Evolutionary conservation across 2,329 filamentous ascomycete genomes (phyloP), one percentile per base, ranked within the genome.

Genomic region (Basipetospora chlamydospora): DNA sequence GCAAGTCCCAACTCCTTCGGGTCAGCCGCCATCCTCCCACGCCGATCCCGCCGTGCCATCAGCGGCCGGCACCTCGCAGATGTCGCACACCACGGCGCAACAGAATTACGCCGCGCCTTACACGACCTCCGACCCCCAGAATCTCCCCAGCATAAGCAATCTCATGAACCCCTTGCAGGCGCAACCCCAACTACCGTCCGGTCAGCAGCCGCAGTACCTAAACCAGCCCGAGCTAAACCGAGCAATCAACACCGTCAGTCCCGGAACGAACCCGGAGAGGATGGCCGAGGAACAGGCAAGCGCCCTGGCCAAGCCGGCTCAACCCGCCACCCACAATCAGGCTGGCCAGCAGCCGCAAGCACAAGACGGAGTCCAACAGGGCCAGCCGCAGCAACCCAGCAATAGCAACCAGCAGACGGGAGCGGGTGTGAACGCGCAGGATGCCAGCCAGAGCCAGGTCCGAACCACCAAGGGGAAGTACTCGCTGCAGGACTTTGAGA

Each of bases 401-500:
- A 11, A 11, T 17, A 22, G 18, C 30, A 22, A n/a, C 12, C 30
- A 33, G 30, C 17, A 22, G n/a, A n/a, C n/a, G n/a, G n/a, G n/a
- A n/a, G 22, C 22, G 22, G 12, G 16, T 10, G 12, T 29, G 10
- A 16, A 29, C n/a, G 18, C 34, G 9, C 30, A 33, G 16, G n/a
- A 33, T 7, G 15, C 26, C 8, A 26, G 16, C 35, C 35, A 37
- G 18, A 28, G 25, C 22, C 59, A 65, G 45, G 53, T 60, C 35
- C 65, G 87, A 49, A 75, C 83, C 53, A 95, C 88, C 44, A 95
- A 94, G 67, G 90, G 90, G 46, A 96, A 96, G 70, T 98, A 98
- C 61, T 87, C 86, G 28, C 72, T 98, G 45, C 70, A 66, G 41
- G 90, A 98, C 63, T 98, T 98, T 53, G 70, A 79, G 42, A 78